Base-by-base conservation (phyloP, 176 grass and related monocot species). In the Metroxylon sagu region DNA sequence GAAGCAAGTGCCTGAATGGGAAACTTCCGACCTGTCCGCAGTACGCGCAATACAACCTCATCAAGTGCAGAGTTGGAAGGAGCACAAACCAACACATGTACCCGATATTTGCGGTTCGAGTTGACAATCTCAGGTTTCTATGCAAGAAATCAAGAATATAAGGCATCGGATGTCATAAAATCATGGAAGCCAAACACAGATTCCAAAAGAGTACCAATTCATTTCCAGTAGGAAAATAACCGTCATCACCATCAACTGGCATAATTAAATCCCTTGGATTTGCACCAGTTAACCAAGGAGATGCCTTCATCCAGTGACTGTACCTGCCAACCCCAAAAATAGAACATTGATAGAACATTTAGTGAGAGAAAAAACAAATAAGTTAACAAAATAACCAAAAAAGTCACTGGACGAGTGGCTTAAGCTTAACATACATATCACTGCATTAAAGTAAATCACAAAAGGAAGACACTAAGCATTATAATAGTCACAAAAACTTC, bases 51-150 rank as follows among this genome's bases (percentile, higher is more conserved):
- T 23, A 97, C 92, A 59, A 97, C 90, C 75, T 90, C 92, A 85
- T 97, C 92, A 62, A 97, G 92, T 64, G 92, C 92, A 64, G 92
- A 88, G 65, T 90, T 90, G 43, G 92, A 97, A 65, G 92, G 92
- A 77, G 87, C 92, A 72, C 92, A 96, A 65, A 96, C 92, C 80
- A 96, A 88, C 39, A 90, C 87, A 64, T 85, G 92, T 25, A 86
- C 92, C 62, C 92, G 80, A 76, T 96, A 90, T 59, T 96, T 97
- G 48, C 87, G 84, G 70, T 90, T 97, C 18, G 92, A 88, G 58
- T 81, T 97, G 71, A 97, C 56, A 10, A 97, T 55, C 71, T 97
- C 92, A 50, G 92, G 92, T 97, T 97, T 97, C 92, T 97, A 59
- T 57, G 54, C 16, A 85, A 35, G 60, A 26, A 53, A 64, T 31